Conservation (phyloP, 306 rosid genomes). For the Canavalia ensiformis region DNA sequence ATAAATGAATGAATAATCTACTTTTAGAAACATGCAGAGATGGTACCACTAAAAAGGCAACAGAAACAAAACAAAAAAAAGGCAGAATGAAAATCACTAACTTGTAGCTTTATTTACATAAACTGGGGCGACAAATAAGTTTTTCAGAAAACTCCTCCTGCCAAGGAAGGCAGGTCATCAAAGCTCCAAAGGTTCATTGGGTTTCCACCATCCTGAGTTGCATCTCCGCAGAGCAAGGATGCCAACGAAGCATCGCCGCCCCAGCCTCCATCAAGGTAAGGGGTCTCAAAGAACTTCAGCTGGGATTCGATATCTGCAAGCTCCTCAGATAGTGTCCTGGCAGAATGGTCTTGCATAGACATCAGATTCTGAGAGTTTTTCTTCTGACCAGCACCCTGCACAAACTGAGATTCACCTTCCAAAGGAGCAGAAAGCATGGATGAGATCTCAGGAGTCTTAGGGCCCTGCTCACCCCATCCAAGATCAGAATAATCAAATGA, state of each 20-base stretch:
- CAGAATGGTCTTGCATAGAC: conserved; percentile 46
- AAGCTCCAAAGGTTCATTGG: conserved; percentile 82
- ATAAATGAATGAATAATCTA: not conserved
- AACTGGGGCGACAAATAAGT: conserved; percentile 41
- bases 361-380: conserved; percentile 53
- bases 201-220: conserved; percentile 79
- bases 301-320: conserved; percentile 76
- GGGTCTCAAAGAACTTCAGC: conserved; percentile 72
- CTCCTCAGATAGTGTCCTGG: conserved; percentile 77
- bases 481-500: conserved; percentile 80
- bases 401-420: conserved; percentile 62
- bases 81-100: conserved; percentile 56
- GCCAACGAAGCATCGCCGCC: conserved; percentile 67
- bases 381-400: conserved; percentile 65
- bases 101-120: conserved; percentile 96
- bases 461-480: conserved; percentile 74
- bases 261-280: conserved; percentile 77
- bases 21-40: not conserved
- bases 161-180: conserved; percentile 68
- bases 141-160: conserved; percentile 69
- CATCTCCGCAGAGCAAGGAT: conserved; percentile 56
- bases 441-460: conserved; percentile 85
- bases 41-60: not conserved
- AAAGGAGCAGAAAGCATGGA: conserved; percentile 69
- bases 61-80: not conserved